phyloP scores from a whole-genome alignment of 495 filamentous ascomycete species.

The Aspergillus panamensis region DNA sequence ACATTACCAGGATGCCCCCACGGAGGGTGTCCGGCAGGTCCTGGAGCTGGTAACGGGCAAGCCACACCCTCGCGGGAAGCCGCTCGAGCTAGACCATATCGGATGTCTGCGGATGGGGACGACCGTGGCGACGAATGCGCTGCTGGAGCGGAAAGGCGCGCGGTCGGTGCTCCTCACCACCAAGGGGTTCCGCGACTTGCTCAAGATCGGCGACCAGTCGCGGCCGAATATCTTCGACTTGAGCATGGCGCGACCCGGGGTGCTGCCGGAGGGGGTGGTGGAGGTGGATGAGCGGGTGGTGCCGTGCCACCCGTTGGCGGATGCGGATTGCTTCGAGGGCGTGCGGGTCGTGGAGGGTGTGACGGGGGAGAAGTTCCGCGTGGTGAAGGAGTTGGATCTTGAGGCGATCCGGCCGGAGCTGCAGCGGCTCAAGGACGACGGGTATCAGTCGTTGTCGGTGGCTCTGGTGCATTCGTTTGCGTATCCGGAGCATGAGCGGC shows the following conservation, averaged over 20 bases:
- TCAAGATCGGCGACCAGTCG: slow-evolving; percentile 84
- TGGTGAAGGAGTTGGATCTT: slow-evolving; percentile 42
- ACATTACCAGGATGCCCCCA: slow-evolving; percentile 85
- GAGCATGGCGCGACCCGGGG: slow-evolving; percentile 73
- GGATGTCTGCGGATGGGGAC: slow-evolving; percentile 87
- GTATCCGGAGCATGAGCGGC: slow-evolving; percentile 51
- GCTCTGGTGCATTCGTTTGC: slow-evolving; percentile 53
- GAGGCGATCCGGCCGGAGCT: slow-evolving; percentile 41
- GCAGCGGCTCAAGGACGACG: slow-evolving; percentile 40
- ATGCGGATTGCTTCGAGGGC: slow-evolving; percentile 58
- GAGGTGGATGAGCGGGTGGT: slow-evolving; percentile 76
- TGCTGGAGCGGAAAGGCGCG: slow-evolving; percentile 93
- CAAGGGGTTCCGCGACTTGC: slow-evolving; percentile 87
- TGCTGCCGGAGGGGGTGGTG: slow-evolving; percentile 70
- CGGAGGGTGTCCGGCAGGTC: slow-evolving; percentile 88
- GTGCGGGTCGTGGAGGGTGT: slow-evolving; percentile 43
- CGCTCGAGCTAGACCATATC: slow-evolving; percentile 78
- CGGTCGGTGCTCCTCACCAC: slow-evolving; percentile 88
- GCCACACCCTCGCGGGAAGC: slow-evolving; percentile 74
- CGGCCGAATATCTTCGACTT: slow-evolving; percentile 82
- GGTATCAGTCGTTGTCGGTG: slow-evolving; percentile 51
- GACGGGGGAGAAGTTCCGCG: slow-evolving; percentile 50
- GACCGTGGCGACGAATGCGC: slow-evolving; percentile 85
- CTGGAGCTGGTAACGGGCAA: slow-evolving; percentile 73
- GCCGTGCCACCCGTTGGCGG: slow-evolving; percentile 44